Percentiles rank a stretch among this genome's conserved stretches.
Evolutionary conservation across 2,329 filamentous ascomycete genomes (phyloP).

Genomic region (Colletotrichum siamense): DNA sequence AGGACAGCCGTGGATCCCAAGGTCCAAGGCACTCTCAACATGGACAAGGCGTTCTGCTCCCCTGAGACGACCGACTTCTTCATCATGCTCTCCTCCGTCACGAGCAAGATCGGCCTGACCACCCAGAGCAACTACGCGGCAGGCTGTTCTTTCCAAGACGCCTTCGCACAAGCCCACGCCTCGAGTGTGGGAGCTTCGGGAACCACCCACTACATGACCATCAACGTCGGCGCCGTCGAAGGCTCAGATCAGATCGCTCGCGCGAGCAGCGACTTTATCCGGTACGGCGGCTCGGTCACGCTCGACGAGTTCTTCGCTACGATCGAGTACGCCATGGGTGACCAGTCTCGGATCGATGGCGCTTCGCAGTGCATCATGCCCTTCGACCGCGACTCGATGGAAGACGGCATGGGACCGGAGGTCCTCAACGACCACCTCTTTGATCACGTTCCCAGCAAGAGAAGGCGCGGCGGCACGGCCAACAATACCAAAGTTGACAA

Average conservation of each 20-base stretch:
- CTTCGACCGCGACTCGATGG: slow-evolving; percentile 23
- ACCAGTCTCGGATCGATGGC: background rate
- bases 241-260: background rate
- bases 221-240: slow-evolving; percentile 26
- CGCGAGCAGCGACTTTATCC: background rate
- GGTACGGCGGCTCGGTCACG: background rate
- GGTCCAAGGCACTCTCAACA: background rate
- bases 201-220: slow-evolving; percentile 21
- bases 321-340: background rate
- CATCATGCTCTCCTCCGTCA: slow-evolving; percentile 13
- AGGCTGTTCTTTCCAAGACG: slow-evolving; percentile 39
- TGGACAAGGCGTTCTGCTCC: background rate
- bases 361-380: background rate
- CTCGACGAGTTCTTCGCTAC: background rate
- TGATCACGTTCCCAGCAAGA: slow-evolving; percentile 18
- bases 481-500: slow-evolving; percentile 3
- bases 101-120: background rate
- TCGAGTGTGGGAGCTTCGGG: background rate
- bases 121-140: slow-evolving; percentile 15
- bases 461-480: background rate
- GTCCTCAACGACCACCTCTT: slow-evolving; percentile 25
- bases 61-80: slow-evolving; percentile 11
- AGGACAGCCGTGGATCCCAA: slow-evolving; percentile 1
- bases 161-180: background rate
- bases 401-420: slow-evolving; percentile 21